phyloP scores from a whole-genome alignment of 202 grass and related monocot species.

The Eragrostis tef region DNA sequence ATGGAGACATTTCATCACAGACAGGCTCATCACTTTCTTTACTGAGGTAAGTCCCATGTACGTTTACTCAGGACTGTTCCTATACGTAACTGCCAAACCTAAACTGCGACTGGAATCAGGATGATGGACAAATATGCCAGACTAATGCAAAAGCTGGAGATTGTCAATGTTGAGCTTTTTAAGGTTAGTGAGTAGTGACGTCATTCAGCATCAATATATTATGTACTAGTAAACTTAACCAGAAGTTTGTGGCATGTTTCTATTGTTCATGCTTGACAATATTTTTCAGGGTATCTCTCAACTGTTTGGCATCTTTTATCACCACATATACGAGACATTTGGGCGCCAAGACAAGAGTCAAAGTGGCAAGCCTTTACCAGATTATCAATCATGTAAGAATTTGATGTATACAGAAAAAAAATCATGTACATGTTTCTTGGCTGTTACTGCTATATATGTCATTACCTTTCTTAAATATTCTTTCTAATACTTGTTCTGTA shows the following conservation, averaged over 20 bases:
- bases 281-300: conserved; percentile 80
- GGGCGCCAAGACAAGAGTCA: conserved; percentile 68
- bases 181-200: conserved; percentile 62
- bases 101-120: conserved; percentile 64
- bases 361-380: conserved; percentile 66
- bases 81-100: conserved; percentile 43
- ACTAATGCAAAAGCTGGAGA: conserved; percentile 97
- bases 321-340: conserved; percentile 88
- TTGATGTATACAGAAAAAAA: conserved; percentile 26
- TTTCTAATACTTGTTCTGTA: conserved; percentile 47
- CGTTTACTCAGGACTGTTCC: conserved; percentile 36
- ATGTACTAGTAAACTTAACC: neutral
- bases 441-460: conserved; percentile 24
- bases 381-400: conserved; percentile 68
- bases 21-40: conserved; percentile 95
- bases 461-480: conserved; percentile 24
- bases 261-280: conserved; percentile 47
- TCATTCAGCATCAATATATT: conserved; percentile 27
- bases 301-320: conserved; percentile 95
- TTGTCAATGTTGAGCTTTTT: conserved; percentile 94
- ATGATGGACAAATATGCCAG: conserved; percentile 99
- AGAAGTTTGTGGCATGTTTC: conserved; percentile 30
- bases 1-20: conserved; percentile 88
- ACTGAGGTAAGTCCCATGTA: conserved; percentile 73
- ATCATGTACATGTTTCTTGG: conserved; percentile 22